These are phyloP conservation scores for Rhodotorula sp. DNA, from an alignment of 1,284 basidiomycete species.

Conservation along the genomic window DNA sequence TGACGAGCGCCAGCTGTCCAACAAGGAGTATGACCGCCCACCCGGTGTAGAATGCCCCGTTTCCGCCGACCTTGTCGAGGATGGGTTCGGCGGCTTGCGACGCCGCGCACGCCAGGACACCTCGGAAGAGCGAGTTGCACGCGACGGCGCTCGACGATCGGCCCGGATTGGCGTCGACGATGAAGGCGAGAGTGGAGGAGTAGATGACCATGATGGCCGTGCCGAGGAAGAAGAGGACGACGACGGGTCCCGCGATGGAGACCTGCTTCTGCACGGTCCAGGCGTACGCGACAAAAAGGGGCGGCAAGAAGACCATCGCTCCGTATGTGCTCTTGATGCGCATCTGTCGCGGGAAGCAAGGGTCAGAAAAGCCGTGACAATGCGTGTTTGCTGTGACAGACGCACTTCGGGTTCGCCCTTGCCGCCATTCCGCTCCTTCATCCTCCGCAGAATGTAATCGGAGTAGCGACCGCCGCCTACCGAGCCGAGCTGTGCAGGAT, in stretches of 20 bases:
- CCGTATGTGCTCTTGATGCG: slow-evolving; percentile 41
- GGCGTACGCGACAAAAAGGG: slow-evolving; percentile 66
- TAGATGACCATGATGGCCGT: slow-evolving; percentile 62
- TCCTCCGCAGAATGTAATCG: slow-evolving; percentile 61
- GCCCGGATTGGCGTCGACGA: slow-evolving; percentile 72
- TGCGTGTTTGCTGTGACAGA: too few relatives aligned
- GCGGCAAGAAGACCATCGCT: slow-evolving; percentile 40
- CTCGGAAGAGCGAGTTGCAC: slow-evolving; percentile 68
- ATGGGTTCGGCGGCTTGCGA: slow-evolving; percentile 39
- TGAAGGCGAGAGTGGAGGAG: slow-evolving; percentile 67
- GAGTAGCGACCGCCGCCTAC: slow-evolving; percentile 74
- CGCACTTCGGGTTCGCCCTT: slow-evolving; percentile 56
- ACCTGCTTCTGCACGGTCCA: slow-evolving; percentile 70
- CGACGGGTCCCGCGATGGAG: slow-evolving; percentile 24
- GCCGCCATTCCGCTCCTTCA: slow-evolving; percentile 64
- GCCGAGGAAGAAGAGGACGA: slow-evolving; percentile 42
- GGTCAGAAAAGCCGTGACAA: too few relatives aligned
- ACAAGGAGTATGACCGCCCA: slow-evolving; percentile 24
- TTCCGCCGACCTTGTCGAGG: slow-evolving; percentile 20
- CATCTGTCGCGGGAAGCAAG: too few relatives aligned
- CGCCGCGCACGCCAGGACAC: slow-evolving; percentile 46
- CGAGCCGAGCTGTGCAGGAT: slow-evolving; percentile 55
- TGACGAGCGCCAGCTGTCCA: slow-evolving; percentile 19
- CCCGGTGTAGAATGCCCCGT: slow-evolving; percentile 42
- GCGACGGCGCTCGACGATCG: slow-evolving; percentile 67